Conservation (phyloP, 257 asterid species). For the Scutellaria minor region DNA sequence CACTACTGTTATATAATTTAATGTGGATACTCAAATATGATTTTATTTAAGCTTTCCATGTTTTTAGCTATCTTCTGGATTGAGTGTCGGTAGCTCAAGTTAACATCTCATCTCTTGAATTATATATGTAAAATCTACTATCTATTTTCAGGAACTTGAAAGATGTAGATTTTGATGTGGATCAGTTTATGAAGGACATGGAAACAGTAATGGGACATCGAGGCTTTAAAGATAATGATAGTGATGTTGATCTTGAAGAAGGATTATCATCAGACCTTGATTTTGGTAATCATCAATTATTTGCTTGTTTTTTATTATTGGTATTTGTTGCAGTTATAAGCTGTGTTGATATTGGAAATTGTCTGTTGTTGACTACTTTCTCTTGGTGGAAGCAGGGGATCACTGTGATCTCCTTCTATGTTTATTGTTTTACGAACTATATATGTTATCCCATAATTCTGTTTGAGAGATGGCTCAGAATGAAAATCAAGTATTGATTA, state of each 20-base stretch:
- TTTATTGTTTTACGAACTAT: background rate
- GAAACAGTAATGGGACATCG: conserved; percentile 63
- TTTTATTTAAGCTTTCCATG: background rate
- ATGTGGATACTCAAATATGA: conserved; percentile 22
- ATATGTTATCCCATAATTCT: conserved; percentile 12
- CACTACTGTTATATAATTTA: background rate
- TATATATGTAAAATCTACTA: background rate
- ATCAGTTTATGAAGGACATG: conserved; percentile 84
- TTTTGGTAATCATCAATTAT: conserved; percentile 55
- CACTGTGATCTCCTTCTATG: background rate
- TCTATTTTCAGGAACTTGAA: conserved; percentile 50
- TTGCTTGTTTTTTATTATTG: conserved; percentile 24
- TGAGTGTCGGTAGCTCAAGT: conserved; percentile 8
- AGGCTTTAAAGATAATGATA: conserved; percentile 50
- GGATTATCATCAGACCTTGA: conserved; percentile 79
- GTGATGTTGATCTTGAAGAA: conserved; percentile 62
- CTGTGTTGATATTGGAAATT: conserved; percentile 16
- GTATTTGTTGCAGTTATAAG: conserved; percentile 22
- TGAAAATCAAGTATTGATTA: conserved; percentile 12
- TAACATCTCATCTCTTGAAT: conserved; percentile 23
- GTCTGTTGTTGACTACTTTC: background rate
- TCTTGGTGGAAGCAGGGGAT: conserved; percentile 7
- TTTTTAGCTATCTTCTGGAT: conserved; percentile 22
- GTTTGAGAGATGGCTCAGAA: background rate
- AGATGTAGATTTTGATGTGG: conserved; percentile 79